These are phyloP conservation scores for Jamesozyma gamospora DNA, from an alignment of 805 yeast genomes.

Conservation along the genomic window DNA sequence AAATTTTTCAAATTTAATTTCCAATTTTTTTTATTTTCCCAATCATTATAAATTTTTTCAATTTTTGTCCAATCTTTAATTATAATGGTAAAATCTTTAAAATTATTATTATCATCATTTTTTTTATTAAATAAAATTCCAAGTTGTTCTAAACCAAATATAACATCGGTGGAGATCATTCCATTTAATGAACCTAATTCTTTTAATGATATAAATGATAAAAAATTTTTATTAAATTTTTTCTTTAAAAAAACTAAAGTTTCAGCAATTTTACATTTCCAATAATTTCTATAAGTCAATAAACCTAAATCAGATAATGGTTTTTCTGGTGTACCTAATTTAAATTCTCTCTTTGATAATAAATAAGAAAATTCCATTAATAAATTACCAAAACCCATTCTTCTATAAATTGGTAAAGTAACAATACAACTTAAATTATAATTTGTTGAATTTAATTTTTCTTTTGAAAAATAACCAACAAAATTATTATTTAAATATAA, in stretches of 20 bases:
- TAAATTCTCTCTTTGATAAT: slow-evolving; percentile 59
- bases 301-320: slow-evolving; percentile 92
- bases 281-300: slow-evolving; percentile 74
- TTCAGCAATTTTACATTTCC: slow-evolving; percentile 61
- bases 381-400: slow-evolving; percentile 82
- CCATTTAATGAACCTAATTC: slow-evolving; percentile 65
- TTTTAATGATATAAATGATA: slow-evolving; percentile 40
- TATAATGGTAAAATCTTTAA: slow-evolving; percentile 40
- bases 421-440: slow-evolving; percentile 86
- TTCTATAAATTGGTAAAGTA: slow-evolving; percentile 78
- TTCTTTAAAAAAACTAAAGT: slow-evolving; percentile 13
- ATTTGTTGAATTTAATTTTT: slow-evolving; percentile 57
- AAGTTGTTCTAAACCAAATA: slow-evolving; percentile 76
- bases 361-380: slow-evolving; percentile 84
- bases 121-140: slow-evolving; percentile 36
- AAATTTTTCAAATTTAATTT: slow-evolving; percentile 43
- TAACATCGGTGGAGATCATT: slow-evolving; percentile 76
- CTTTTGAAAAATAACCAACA: slow-evolving; percentile 92
- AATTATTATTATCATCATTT: slow-evolving; percentile 9
- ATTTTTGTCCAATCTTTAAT: slow-evolving; percentile 31
- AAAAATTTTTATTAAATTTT: neutral
- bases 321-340: slow-evolving; percentile 89
- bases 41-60: slow-evolving; percentile 33
- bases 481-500: slow-evolving; percentile 57
- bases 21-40: slow-evolving; percentile 47